A percentile compares a stretch with the other conserved stretches of the same genome.
phyloP scores from a whole-genome alignment of 225 moss, liverwort and hornwort genomes.

The Takakia lepidozioides region DNA sequence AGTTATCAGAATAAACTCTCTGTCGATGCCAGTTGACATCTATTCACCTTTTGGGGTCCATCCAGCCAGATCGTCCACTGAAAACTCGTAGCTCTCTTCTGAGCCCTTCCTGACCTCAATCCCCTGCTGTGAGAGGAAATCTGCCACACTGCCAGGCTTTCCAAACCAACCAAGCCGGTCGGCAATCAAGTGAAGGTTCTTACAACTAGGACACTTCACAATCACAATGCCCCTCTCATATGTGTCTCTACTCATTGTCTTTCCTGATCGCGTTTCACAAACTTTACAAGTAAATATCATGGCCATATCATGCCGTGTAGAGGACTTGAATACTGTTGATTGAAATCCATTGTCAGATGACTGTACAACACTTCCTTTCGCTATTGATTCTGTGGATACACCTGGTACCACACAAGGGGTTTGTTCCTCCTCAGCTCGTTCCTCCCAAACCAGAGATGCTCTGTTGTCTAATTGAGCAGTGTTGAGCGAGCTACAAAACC shows the following conservation, averaged over 20 bases:
- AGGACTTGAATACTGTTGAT: constrained; percentile 14
- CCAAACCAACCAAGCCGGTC: constrained; percentile 95
- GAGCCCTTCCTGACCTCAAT: constrained; percentile 61
- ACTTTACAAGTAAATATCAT: constrained; percentile 91
- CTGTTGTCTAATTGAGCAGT: too few relatives aligned
- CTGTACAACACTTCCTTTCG: too few relatives aligned
- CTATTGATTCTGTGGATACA: too few relatives aligned
- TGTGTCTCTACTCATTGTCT: constrained; percentile 72
- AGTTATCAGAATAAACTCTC: too few relatives aligned
- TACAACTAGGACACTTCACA: constrained; percentile 84
- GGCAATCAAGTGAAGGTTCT: constrained; percentile 81
- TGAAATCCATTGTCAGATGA: too few relatives aligned
- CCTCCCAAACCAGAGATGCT: too few relatives aligned
- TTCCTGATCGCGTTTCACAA: constrained; percentile 79
- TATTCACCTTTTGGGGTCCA: constrained; percentile 72
- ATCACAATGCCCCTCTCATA: constrained; percentile 92
- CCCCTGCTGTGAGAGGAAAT: constrained; percentile 71
- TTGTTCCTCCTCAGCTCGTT: too few relatives aligned
- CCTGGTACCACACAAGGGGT: too few relatives aligned
- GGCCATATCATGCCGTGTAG: constrained; percentile 78
- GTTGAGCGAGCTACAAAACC: too few relatives aligned
- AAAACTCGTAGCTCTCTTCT: constrained; percentile 72
- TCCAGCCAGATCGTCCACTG: constrained; percentile 63
- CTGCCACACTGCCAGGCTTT: constrained; percentile 75
- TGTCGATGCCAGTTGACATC: too few relatives aligned